A percentile compares a stretch with the other conserved stretches of the same genome.
phyloP scores from a whole-genome alignment of 257 asterid genomes.

The Galeopsis tetrahit region DNA sequence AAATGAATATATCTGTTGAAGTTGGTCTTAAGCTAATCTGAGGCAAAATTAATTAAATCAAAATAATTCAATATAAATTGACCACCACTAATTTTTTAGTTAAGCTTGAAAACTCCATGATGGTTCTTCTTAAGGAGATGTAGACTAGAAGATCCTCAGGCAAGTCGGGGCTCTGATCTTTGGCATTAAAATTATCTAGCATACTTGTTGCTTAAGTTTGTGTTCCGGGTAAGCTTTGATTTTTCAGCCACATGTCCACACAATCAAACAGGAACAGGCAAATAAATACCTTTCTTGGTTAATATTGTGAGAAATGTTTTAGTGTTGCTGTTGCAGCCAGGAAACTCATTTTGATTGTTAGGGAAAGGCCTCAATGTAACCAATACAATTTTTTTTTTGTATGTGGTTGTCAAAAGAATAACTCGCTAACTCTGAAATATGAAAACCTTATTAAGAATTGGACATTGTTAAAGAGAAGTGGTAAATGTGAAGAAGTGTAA shows the following conservation, averaged over 20 bases:
- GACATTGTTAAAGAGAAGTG: neutral
- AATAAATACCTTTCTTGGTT: neutral
- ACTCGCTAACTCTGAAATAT: neutral
- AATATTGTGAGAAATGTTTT: neutral
- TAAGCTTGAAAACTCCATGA: neutral
- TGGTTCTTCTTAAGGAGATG: neutral
- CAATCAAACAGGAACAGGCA: neutral
- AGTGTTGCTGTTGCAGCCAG: slow-evolving; percentile 7
- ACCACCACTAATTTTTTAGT: neutral
- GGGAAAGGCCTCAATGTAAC: slow-evolving; percentile 3
- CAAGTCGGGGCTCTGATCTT: neutral
- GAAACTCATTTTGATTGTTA: neutral
- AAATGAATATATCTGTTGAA: slow-evolving; percentile 2
- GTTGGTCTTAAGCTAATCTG: slow-evolving; percentile 15
- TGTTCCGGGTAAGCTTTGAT: slow-evolving; percentile 1
- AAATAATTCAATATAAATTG: neutral
- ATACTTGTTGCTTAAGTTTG: slow-evolving; percentile 8
- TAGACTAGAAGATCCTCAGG: neutral
- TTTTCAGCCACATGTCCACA: slow-evolving; percentile 1
- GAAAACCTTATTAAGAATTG: neutral
- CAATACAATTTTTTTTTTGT: neutral
- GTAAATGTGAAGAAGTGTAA: neutral
- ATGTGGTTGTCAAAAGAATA: neutral
- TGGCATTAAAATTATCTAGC: neutral
- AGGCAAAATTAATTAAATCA: neutral